phyloP scores from a whole-genome alignment of 768 basidiomycete genomes.

The Calocera cornea region DNA sequence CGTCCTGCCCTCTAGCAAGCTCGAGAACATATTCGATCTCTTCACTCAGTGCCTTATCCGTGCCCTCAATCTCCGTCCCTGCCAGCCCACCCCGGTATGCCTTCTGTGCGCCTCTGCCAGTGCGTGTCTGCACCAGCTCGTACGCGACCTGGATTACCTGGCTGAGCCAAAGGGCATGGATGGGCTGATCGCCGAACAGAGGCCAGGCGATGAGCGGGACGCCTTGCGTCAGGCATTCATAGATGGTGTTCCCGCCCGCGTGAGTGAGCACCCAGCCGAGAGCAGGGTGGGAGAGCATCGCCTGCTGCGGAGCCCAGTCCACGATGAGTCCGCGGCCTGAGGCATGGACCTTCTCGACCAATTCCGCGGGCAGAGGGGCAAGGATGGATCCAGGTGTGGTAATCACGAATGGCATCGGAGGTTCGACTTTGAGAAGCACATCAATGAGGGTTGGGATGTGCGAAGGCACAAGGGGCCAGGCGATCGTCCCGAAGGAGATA shows the following conservation, averaged over 20 bases:
- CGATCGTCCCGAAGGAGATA: constrained; percentile 12
- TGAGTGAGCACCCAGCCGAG: constrained; percentile 10
- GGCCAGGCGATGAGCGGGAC: constrained; percentile 12
- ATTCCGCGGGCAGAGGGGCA: constrained; percentile 1
- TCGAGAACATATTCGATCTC: neutral
- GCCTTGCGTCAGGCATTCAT: constrained; percentile 10
- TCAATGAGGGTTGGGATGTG: constrained; percentile 8
- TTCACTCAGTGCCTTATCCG: neutral
- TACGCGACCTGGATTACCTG: neutral
- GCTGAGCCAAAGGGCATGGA: constrained; percentile 4
- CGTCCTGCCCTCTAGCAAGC: neutral
- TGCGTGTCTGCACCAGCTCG: neutral
- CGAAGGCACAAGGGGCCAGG: constrained; percentile 11
- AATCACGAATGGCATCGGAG: constrained; percentile 11
- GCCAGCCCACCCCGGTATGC: neutral
- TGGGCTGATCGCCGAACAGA: constrained; percentile 9
- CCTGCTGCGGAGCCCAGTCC: constrained; percentile 12
- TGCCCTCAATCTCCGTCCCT: neutral
- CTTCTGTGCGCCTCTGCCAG: neutral
- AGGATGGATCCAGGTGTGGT: constrained; percentile 2
- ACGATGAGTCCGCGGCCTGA: constrained; percentile 11
- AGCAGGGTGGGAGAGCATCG: constrained; percentile 10
- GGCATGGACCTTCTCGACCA: constrained; percentile 3
- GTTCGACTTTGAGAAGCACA: constrained; percentile 10
- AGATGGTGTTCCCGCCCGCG: constrained; percentile 8